Conservation (phyloP, 2,329 filamentous ascomycete species). For the Fusarium pilosicola region DNA sequence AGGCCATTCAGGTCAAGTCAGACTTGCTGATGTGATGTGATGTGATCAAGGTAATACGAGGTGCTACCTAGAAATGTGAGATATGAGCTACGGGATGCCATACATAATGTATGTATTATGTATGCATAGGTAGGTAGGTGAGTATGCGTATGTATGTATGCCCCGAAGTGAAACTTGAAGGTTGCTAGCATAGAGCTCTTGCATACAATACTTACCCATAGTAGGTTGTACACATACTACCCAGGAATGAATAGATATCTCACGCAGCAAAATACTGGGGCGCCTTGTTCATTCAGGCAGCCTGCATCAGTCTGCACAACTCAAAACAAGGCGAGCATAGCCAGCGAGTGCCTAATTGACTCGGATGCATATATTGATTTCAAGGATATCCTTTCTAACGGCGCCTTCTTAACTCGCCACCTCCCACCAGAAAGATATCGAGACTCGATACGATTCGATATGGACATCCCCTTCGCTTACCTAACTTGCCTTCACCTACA, state of each 20-base stretch:
- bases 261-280: neutral
- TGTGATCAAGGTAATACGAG: constrained; percentile 15
- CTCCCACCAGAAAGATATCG: constrained; percentile 26
- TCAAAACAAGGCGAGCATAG: constrained; percentile 10
- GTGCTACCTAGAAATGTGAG: constrained; percentile 16
- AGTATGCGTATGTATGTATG: neutral
- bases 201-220: neutral
- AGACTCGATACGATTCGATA: constrained; percentile 21
- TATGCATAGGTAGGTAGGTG: neutral
- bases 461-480: constrained; percentile 13
- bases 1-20: constrained; percentile 18
- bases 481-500: constrained; percentile 9
- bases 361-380: constrained; percentile 27
- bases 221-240: neutral
- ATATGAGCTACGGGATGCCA: constrained; percentile 17
- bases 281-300: constrained; percentile 25
- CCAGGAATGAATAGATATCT: neutral
- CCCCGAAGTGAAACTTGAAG: constrained; percentile 6
- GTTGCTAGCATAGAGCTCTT: neutral
- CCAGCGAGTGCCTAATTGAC: constrained; percentile 18
- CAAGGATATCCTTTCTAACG: constrained; percentile 24
- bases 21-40: constrained; percentile 22
- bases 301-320: constrained; percentile 23
- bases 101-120: constrained; percentile 2
- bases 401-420: constrained; percentile 39